These are phyloP conservation scores for Colletotrichum abscissum DNA, from an alignment of 2,329 filamentous ascomycete genomes.

Conservation along the genomic window DNA sequence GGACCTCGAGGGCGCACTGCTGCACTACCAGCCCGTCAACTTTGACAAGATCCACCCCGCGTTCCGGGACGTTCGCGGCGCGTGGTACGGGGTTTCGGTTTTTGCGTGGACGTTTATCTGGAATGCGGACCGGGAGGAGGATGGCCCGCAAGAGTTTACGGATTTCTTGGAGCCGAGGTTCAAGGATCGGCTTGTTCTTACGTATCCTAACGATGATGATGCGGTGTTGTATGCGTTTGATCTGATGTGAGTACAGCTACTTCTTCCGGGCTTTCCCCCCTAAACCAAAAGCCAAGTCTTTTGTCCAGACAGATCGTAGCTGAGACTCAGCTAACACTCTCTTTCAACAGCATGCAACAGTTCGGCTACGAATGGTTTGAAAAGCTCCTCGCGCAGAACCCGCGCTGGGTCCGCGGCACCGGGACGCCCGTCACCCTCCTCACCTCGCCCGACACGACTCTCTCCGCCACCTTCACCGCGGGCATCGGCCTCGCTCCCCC, in stretches of 20 bases:
- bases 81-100: slow-evolving; percentile 55
- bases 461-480: slow-evolving; percentile 48
- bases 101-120: slow-evolving; percentile 50
- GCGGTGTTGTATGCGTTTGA: slow-evolving; percentile 63
- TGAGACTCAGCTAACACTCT: neutral
- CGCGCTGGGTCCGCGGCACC: slow-evolving; percentile 64
- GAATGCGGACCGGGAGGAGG: slow-evolving; percentile 47
- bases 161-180: slow-evolving; percentile 60
- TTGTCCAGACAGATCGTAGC: neutral
- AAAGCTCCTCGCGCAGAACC: slow-evolving; percentile 57
- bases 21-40: slow-evolving; percentile 60
- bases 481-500: slow-evolving; percentile 35
- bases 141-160: slow-evolving; percentile 49
- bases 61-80: slow-evolving; percentile 52
- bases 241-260: slow-evolving; percentile 51
- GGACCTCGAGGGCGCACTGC: slow-evolving; percentile 56
- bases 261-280: no score
- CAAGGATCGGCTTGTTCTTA: slow-evolving; percentile 64
- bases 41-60: slow-evolving; percentile 55
- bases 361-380: slow-evolving; percentile 61
- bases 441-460: slow-evolving; percentile 40
- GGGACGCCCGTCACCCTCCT: slow-evolving; percentile 53
- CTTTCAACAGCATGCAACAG: slow-evolving; percentile 46
- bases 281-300: no score
- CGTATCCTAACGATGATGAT: slow-evolving; percentile 69